Conservation (phyloP, 805 yeast genomes). For the Ogataea siamensis region DNA sequence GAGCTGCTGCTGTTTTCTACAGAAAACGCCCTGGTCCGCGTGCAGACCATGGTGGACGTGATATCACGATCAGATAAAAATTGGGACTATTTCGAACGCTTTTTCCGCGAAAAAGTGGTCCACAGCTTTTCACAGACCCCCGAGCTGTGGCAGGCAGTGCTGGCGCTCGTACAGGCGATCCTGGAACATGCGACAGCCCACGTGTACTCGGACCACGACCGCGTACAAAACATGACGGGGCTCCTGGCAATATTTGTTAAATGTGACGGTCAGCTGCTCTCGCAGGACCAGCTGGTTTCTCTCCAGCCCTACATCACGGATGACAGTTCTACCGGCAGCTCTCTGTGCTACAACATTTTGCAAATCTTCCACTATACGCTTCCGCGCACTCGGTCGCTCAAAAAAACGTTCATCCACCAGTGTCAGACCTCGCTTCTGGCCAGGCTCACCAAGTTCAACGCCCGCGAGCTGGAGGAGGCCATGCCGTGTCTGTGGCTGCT, state of each 20-base stretch:
- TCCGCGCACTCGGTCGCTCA: conserved; percentile 42
- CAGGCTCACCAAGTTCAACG: conserved; percentile 57
- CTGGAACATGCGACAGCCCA: conserved; percentile 38
- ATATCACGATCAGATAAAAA: conserved; percentile 38
- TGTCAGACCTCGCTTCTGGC: conserved; percentile 53
- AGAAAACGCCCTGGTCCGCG: conserved; percentile 4
- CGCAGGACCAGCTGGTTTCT: conserved; percentile 63
- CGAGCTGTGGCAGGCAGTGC: conserved; percentile 25
- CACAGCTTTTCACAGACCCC: conserved; percentile 24
- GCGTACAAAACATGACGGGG: conserved; percentile 40
- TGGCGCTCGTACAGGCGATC: conserved; percentile 34
- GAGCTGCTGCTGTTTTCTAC: conserved; percentile 37
- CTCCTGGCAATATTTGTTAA: conserved; percentile 57
- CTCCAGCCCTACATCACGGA: conserved; percentile 64
- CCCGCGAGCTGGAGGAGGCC: conserved; percentile 66
- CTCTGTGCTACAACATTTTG: conserved; percentile 48
- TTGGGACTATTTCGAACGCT: conserved; percentile 45
- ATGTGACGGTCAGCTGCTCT: conserved; percentile 50
- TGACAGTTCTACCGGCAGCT: conserved; percentile 40
- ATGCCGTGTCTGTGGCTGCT: conserved; percentile 67
- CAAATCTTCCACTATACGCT: conserved; percentile 53
- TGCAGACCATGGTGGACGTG: conserved; percentile 40
- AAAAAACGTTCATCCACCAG: conserved; percentile 47
- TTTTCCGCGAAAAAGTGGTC: conserved; percentile 45
- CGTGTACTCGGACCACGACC: conserved; percentile 29